These are phyloP conservation scores for Hemileccinum rubropunctum DNA, from an alignment of 768 basidiomycete species.

Conservation along the genomic window DNA sequence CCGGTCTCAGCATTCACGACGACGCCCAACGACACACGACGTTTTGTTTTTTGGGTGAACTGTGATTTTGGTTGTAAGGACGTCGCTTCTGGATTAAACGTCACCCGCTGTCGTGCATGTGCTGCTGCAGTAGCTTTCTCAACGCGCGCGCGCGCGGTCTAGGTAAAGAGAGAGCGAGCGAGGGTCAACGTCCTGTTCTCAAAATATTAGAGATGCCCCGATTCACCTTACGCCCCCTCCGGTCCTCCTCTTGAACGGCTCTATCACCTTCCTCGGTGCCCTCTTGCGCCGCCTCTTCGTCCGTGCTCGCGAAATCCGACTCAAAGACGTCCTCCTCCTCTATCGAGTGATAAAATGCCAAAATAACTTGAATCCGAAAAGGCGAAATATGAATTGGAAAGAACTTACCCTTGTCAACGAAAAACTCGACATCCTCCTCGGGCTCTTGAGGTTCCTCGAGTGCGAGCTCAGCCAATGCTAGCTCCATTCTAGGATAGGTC, in stretches of 20 bases:
- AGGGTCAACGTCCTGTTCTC: neutral
- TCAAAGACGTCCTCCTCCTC: conserved; percentile 82
- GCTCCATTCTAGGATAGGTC: conserved; percentile 58
- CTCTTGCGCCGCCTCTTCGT: conserved; percentile 58
- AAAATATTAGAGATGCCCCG: neutral
- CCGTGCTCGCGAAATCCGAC: conserved; percentile 84
- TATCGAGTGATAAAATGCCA: conserved; percentile 22
- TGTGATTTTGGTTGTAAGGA: conserved; percentile 28
- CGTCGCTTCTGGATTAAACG: conserved; percentile 58
- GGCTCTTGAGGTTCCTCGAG: conserved; percentile 50
- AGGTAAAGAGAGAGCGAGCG: no score
- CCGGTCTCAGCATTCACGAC: conserved; percentile 61
- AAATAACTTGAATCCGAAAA: neutral
- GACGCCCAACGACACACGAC: conserved; percentile 54
- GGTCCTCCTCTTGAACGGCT: conserved; percentile 59
- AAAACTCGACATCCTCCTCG: conserved; percentile 76
- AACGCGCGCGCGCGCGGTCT: conserved; percentile 55
- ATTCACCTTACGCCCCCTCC: conserved; percentile 32
- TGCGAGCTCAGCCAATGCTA: conserved; percentile 60
- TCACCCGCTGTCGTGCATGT: conserved; percentile 61
- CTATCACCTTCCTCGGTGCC: conserved; percentile 56
- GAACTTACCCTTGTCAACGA: conserved; percentile 54
- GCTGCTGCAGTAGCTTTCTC: conserved; percentile 66
- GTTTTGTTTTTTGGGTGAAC: conserved; percentile 30
- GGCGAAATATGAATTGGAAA: neutral